Evolutionary conservation across 1,284 basidiomycete genomes (phyloP), one percentile per base, ranked within the genome.

Genomic region (Cryptococcus amylolentus): DNA sequence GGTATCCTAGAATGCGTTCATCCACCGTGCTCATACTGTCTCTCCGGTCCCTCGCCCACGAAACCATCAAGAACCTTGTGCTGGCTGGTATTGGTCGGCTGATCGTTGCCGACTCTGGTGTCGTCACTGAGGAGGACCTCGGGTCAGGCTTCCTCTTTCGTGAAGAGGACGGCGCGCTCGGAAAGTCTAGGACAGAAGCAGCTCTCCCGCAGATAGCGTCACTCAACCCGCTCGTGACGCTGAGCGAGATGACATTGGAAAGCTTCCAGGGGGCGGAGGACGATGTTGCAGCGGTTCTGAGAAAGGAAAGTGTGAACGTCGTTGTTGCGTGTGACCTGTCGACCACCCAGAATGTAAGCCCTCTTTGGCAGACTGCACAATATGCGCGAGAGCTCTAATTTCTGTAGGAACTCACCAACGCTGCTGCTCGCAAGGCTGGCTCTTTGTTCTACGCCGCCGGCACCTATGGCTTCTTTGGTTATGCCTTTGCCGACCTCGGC

Each of bases 81-180:
- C 73, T 85, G 14, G 82, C 83, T 0, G 84, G 84, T 27, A 80
- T 85, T 31, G 83, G 83, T 3, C 72, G 75, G 31, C 56, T 85
- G 61, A 82, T 82, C 51, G 70, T 84, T n/a, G 73, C 83, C 65
- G 84, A 85, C 60, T 75, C 77, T 9, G 67, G 71, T n/a, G 58
- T 62, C 0, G 79, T 83, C 1, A 65, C 75, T 0, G 76, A 78
- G 60, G 86, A 89, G 69, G 95, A 98, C 78, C 83, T 98, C 23
- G 91, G 91, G 10, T 84, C 88, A 7, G 90, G 92, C 12, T 97
- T 98, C 81, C 89, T 98, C 77, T 95, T 91, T 78, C 82, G 92
- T 69, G 91, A 96, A 69, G 86, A 88, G 60, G 94, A 98, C 68
- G 74, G 73, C 4, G 77, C 74, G 3, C 85, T 97, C 38, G 94